Base-by-base conservation (phyloP, 2,329 filamentous ascomycete genomes). In the Hypomyces rosellus region DNA sequence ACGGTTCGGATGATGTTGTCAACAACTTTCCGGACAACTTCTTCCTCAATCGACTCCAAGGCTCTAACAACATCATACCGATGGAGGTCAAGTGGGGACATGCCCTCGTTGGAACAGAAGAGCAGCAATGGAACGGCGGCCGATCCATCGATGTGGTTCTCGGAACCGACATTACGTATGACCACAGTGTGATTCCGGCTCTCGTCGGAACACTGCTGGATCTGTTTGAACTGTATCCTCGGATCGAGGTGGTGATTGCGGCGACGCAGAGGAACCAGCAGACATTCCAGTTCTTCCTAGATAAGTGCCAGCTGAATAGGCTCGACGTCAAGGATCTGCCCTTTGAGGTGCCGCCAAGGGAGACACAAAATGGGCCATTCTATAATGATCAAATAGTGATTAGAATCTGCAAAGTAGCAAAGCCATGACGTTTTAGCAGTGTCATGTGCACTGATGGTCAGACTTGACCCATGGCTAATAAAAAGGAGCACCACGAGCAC, bases 101-200 rank as follows among this genome's bases (percentile, higher is more conserved):
- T 54, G 75, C 76, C 0, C 63, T 84, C 4, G 65, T 80, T 44
- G 79, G 77, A 4, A 78, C 75, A 0, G 83, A 84, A 63, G 76
- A 82, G 48, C 61, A 72, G 47, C 64, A 66, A 42, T 78, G 77
- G 77, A 74, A 75, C 56, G 69, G 69, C 16, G 72, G 72, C 15
- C 60, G 62, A 4, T 58, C 63, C 2, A 64, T 81, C 41, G 84
- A 91, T 63, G 67, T 88, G 4, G 76, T 91, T 2, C 67, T 92
- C 25, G 88, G 86, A 4, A 86, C 88, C 34, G 88, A 92, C 63
- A 79, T 92, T 66, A 91, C 85, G 1, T 92, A 91, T 65, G 86
- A 92, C 62, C 74, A 73, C 53, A 71, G 72, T 34, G 75, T 80
- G 39, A 82, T 87, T 45, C 79, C 82, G 0, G 71, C 80, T 1